Evolutionary conservation across 2,329 filamentous ascomycete species (phyloP).

Genomic region (Colletotrichum tanaceti): DNA sequence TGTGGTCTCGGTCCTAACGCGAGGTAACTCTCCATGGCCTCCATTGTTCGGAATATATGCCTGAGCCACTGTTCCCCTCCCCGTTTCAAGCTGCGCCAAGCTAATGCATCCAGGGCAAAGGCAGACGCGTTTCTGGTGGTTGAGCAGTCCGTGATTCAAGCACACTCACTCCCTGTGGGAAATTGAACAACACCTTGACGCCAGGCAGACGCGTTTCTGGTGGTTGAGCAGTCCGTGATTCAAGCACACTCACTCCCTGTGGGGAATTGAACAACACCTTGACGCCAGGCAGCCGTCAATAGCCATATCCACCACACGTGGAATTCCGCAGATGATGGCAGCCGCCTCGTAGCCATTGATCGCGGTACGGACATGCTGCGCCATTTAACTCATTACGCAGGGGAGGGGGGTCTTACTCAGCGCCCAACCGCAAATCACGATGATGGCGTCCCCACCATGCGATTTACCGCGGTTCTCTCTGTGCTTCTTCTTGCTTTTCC

Average conservation of each 20-base stretch:
- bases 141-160: constrained; percentile 5
- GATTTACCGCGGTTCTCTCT: too few relatives aligned
- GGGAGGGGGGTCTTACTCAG: constrained; percentile 4
- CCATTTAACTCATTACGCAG: not conserved
- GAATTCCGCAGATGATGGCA: constrained; percentile 8
- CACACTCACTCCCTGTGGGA: too few relatives aligned
- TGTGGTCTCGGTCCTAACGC: too few relatives aligned
- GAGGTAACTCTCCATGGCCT: too few relatives aligned
- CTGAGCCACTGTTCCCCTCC: constrained; percentile 10
- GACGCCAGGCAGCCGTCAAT: not conserved
- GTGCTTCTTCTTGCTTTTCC: too few relatives aligned
- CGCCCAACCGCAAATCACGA: not conserved
- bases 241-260: constrained; percentile 3
- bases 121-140: not conserved
- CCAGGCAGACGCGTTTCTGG: constrained; percentile 3
- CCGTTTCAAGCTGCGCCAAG: constrained; percentile 18
- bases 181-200: not conserved
- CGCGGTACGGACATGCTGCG: not conserved
- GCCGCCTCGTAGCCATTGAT: not conserved
- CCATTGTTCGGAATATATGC: constrained; percentile 3
- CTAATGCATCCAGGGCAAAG: not conserved
- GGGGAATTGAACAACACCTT: too few relatives aligned
- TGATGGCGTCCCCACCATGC: too few relatives aligned
- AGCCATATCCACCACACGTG: not conserved
- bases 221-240: not conserved